Base-by-base conservation (phyloP, 352 stramenopile genomes). In the Elongisporangium senticosum region DNA sequence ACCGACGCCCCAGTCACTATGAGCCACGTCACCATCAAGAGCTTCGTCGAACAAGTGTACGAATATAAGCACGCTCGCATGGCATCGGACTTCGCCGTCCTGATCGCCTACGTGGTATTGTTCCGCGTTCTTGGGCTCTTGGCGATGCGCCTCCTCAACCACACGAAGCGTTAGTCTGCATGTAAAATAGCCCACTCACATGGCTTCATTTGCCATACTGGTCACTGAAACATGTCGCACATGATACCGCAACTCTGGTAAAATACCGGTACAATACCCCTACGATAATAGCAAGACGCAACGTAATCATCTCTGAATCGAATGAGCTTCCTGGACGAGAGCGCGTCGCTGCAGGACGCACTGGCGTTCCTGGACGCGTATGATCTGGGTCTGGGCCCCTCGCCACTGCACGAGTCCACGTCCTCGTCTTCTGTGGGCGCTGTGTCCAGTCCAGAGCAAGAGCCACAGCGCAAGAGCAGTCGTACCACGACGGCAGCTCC, bases 21-120 rank as follows among this genome's bases (percentile, higher is more conserved):
- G n/a, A 50, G 54, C 19, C 57, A 62, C 60, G 63, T 50, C 22
- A 65, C 63, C 4, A 48, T 68, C 2, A 62, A 71, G 64, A 21
- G 61, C n/a, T 66, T 62, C 26, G 40, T 71, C 5, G 62, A 79
- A 51, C 43, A 14, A 6, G 55, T 69, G 7, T 86, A 75, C 61
- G 54, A 69, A 0, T 66, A 77, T 37, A 71, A 86, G 49, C 62
- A 86, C 26, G 62, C 23, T 26, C 23, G 23, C 23, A 26, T 19
- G 56, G 69, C 28, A 65, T 70, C 49, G 15, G 62, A 23, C 70
- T 26, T 26, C 5, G 23, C 23, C 23, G 23, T 26, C 2, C 23
- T 61, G 37, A 53, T 65, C n/a, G 60, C 26, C 33, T 56, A 47
- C 40, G 56, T 58, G 23, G 4, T 56, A 7, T 20, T 63, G 15